phyloP scores from a whole-genome alignment of 441 rosid species.

The Lepidium campestre region DNA sequence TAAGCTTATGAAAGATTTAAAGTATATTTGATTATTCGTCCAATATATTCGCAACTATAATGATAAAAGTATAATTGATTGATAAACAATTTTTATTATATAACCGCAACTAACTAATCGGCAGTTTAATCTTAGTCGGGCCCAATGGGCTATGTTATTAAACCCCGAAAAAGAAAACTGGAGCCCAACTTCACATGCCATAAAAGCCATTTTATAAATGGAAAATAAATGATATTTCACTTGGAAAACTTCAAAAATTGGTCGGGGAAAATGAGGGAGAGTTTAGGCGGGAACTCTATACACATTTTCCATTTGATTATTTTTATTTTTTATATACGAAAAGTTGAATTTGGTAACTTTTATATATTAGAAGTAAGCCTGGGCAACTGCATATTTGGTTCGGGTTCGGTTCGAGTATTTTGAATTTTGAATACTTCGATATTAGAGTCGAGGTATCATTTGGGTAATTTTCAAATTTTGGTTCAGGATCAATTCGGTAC shows the following conservation, averaged over 20 bases:
- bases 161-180: background rate
- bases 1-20: no score
- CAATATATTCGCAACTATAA: background rate
- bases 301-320: background rate
- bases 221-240: background rate
- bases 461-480: no score
- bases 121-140: background rate
- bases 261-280: constrained; percentile 4
- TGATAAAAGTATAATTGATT: background rate
- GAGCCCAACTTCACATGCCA: background rate
- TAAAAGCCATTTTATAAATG: background rate
- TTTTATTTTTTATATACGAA: background rate
- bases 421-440: no score
- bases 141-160: background rate
- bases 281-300: constrained; percentile 2
- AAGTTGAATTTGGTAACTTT: background rate
- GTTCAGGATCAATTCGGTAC: no score
- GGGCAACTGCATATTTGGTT: no score
- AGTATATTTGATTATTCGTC: no score
- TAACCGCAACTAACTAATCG: no score
- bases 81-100: no score
- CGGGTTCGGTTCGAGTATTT: no score
- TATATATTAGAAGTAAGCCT: background rate
- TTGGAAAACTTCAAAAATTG: background rate
- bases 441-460: no score